Percentiles rank a stretch among this genome's conserved stretches.
These are phyloP conservation scores for Funneliformis mosseae DNA, from an alignment of 192 early-diverging fungal species.

Conservation along the genomic window DNA sequence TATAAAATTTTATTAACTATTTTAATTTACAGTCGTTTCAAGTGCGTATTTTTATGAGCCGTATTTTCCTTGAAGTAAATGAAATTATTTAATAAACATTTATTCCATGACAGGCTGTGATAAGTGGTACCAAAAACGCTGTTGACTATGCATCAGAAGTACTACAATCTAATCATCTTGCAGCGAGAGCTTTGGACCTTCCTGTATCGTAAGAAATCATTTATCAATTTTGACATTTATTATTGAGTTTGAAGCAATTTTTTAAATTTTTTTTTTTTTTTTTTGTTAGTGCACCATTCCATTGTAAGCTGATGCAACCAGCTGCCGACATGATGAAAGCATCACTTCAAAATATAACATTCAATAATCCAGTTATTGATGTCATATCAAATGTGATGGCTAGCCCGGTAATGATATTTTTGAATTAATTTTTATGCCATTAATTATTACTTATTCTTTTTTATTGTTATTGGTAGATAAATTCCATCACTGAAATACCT, in stretches of 20 bases:
- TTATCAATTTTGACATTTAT: background rate
- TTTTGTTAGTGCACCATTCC: conserved; percentile 81
- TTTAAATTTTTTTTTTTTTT: background rate
- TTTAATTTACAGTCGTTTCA: conserved; percentile 10
- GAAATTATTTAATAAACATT: background rate
- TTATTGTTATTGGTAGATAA: conserved; percentile 30
- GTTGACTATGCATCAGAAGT: conserved; percentile 83
- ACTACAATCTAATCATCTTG: conserved; percentile 79
- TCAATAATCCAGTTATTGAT: conserved; percentile 75
- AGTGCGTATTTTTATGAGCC: background rate
- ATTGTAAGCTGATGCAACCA: conserved; percentile 89
- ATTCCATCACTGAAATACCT: conserved; percentile 59
- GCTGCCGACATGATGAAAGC: conserved; percentile 76
- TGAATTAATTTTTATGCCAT: background rate
- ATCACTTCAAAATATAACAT: conserved; percentile 69
- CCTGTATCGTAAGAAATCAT: conserved; percentile 77
- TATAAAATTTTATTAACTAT: background rate
- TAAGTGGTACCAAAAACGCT: conserved; percentile 85
- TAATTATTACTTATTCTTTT: background rate
- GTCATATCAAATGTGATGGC: conserved; percentile 95
- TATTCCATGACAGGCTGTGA: conserved; percentile 58
- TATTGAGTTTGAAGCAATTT: background rate
- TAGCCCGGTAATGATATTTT: conserved; percentile 63
- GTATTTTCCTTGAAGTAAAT: background rate
- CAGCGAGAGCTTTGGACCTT: conserved; percentile 84